phyloP scores from a whole-genome alignment of 2,329 filamentous ascomycete species.

The Paradendryphiella salina region DNA sequence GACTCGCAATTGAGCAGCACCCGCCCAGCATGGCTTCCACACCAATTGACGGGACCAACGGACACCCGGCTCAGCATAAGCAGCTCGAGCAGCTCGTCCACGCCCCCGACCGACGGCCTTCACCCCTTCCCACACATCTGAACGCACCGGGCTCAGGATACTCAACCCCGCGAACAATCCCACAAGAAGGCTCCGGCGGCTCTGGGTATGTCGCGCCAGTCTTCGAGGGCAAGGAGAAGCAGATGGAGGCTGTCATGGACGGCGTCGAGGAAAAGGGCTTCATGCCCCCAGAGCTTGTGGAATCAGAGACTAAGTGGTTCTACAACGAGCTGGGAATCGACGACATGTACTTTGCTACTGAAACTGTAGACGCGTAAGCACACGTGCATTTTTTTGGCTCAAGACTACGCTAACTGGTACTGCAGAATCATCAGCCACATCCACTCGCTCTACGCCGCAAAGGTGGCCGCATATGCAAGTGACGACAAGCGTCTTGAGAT shows the following conservation, averaged over 20 bases:
- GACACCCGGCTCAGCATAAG: slow-evolving; percentile 54
- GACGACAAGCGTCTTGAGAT: slow-evolving; percentile 96
- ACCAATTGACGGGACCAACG: slow-evolving; percentile 36
- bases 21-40: slow-evolving; percentile 38
- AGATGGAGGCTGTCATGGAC: slow-evolving; percentile 85
- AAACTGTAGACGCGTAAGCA: slow-evolving; percentile 69
- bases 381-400: background rate
- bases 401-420: slow-evolving; percentile 16
- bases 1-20: background rate
- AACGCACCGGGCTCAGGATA: slow-evolving; percentile 63
- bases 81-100: slow-evolving; percentile 59
- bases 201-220: slow-evolving; percentile 93
- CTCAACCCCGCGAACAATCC: slow-evolving; percentile 69
- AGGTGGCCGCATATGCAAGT: slow-evolving; percentile 88
- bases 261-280: slow-evolving; percentile 78
- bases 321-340: slow-evolving; percentile 97
- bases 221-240: slow-evolving; percentile 88
- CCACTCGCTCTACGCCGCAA: slow-evolving; percentile 94
- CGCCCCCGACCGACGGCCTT: slow-evolving; percentile 68
- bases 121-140: slow-evolving; percentile 85
- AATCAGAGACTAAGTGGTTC: slow-evolving; percentile 91
- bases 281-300: slow-evolving; percentile 80
- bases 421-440: slow-evolving; percentile 81
- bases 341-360: slow-evolving; percentile 96
- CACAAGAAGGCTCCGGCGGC: slow-evolving; percentile 74